Evolutionary conservation across 768 basidiomycete species (phyloP).

Genomic region (Auricularia auricula-judae): DNA sequence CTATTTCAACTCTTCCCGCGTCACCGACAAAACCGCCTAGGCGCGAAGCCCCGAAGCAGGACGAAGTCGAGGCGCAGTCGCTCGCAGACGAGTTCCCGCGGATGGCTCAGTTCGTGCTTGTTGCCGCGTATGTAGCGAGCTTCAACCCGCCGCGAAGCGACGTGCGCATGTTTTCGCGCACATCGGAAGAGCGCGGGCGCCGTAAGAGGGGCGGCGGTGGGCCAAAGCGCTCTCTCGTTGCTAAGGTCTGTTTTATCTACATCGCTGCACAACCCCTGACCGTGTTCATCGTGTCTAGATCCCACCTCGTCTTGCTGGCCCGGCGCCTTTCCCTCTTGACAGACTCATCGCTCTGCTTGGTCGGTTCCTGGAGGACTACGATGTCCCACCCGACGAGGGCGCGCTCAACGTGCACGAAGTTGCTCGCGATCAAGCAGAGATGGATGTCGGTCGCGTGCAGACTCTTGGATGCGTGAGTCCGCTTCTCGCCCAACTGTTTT

Average conservation of each 20-base stretch:
- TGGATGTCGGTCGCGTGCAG: slow-evolving; percentile 54
- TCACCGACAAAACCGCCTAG: not conserved
- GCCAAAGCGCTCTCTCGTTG: slow-evolving; percentile 28
- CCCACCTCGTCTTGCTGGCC: slow-evolving; percentile 71
- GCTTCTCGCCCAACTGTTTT: slow-evolving; percentile 1
- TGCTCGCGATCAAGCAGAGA: slow-evolving; percentile 65
- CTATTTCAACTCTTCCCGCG: not conserved
- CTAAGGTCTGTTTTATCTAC: slow-evolving; percentile 15
- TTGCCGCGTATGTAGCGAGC: slow-evolving; percentile 73
- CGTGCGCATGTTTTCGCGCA: slow-evolving; percentile 72
- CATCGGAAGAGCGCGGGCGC: slow-evolving; percentile 51
- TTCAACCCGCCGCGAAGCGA: slow-evolving; percentile 78
- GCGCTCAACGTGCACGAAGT: slow-evolving; percentile 28
- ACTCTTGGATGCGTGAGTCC: slow-evolving; percentile 46
- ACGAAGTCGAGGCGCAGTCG: not conserved
- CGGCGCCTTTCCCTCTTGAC: slow-evolving; percentile 68
- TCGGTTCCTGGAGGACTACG: slow-evolving; percentile 53
- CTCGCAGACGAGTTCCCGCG: slow-evolving; percentile 31
- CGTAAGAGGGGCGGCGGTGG: slow-evolving; percentile 28
- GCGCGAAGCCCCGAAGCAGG: not conserved
- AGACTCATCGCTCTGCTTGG: slow-evolving; percentile 72
- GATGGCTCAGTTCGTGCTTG: slow-evolving; percentile 63
- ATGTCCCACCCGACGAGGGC: slow-evolving; percentile 30
- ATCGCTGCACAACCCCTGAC: not conserved
- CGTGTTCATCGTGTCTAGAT: slow-evolving; percentile 27